phyloP scores from a whole-genome alignment of 257 asterid genomes.

The Nyctanthes arbortristis region DNA sequence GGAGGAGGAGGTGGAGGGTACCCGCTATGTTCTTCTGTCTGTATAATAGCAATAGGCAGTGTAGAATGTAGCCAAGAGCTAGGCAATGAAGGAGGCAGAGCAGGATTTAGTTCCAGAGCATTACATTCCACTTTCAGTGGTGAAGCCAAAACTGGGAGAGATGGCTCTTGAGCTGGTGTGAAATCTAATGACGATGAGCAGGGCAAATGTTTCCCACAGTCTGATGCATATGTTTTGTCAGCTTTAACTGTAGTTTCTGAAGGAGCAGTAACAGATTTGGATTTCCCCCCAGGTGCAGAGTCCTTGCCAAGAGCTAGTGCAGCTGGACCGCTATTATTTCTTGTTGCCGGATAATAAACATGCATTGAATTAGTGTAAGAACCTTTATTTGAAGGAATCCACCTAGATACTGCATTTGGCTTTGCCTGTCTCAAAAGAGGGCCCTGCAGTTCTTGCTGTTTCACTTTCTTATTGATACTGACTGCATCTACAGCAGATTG shows the following conservation, averaged over 20 bases:
- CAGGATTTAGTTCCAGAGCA: constrained; percentile 33
- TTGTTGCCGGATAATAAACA: constrained; percentile 85
- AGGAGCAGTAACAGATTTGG: constrained; percentile 51
- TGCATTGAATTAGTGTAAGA: constrained; percentile 96
- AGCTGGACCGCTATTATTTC: constrained; percentile 91
- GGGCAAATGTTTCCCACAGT: constrained; percentile 45
- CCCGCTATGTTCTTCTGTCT: constrained; percentile 16
- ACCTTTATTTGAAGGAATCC: constrained; percentile 96
- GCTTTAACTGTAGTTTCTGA: constrained; percentile 44
- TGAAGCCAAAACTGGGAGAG: constrained; percentile 34
- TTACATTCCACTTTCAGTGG: constrained; percentile 36
- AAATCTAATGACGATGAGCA: constrained; percentile 44
- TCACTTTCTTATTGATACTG: constrained; percentile 52
- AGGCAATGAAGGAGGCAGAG: constrained; percentile 30
- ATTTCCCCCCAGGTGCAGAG: constrained; percentile 56
- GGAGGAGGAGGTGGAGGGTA: constrained; percentile 17
- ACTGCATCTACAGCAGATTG: constrained; percentile 56
- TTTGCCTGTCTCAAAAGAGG: constrained; percentile 61
- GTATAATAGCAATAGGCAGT: constrained; percentile 17
- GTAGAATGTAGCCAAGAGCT: constrained; percentile 21
- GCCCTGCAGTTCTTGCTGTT: constrained; percentile 62
- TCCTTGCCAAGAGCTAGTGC: constrained; percentile 61
- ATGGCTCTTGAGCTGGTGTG: constrained; percentile 34
- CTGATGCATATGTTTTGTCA: constrained; percentile 38
- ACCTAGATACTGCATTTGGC: constrained; percentile 80